Base-by-base conservation (phyloP, 192 early-diverging fungal genomes). In the Mortierella hygrophila region DNA sequence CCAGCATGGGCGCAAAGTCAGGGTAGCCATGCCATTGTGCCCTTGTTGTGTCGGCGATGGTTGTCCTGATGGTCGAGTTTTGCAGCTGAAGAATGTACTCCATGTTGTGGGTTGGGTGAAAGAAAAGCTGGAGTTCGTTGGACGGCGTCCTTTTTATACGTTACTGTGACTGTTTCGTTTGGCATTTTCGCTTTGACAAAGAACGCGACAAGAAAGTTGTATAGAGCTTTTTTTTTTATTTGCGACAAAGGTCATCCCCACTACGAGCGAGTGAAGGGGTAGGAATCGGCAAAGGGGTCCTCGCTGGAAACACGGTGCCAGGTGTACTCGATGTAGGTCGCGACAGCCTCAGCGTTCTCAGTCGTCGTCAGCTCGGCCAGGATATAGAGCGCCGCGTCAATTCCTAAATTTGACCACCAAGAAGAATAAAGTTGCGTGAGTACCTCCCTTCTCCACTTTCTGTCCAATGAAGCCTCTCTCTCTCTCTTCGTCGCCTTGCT, bases 271-370 rank as follows among this genome's bases (percentile, higher is more conserved):
- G 84, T 86, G 71, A 73, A 86, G 7, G 76, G 75, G 65, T 86
- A 86, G 60, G 74, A 63, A 60, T 86, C 84, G 26, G 84, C 84
- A 41, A 86, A 86, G 40, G 84, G 84, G 70, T 86, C 84, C 21
- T 78, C 79, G 16, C 72, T 46, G 26, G 84, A 79, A 20, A 69
- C 65, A 29, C 70, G 71, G 68, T 86, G 84, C 84, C 84, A 86
- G n/a, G 84, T 81, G 42, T 86, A 86, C 75, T 86, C 84, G 38
- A 86, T 80, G 6, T 77, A 4, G 0, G 38, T 72, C 16, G 84
- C 42, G 38, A 86, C 79, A 7, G 32, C 20, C 70, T 81, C 71
- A 6, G 84, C 84, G 15, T 26, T 69, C 47, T 80, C 76, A 9
- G 35, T 32, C 35, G 68, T 75, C 18, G 63, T 74, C 55, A 86